phyloP scores from a whole-genome alignment of 176 grass and related monocot genomes.

The Eleusine coracana region DNA sequence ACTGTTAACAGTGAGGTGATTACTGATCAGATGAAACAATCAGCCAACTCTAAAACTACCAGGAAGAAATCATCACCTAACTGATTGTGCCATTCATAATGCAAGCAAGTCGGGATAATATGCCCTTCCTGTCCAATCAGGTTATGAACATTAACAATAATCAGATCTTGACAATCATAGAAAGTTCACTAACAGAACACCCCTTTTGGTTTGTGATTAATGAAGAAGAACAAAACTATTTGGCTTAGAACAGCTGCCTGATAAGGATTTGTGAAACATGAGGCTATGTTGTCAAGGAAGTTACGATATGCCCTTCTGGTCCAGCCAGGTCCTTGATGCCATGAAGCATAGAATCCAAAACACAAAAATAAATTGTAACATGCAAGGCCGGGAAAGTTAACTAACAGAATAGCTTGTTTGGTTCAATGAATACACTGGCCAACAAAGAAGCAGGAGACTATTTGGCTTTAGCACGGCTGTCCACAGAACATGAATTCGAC shows the following conservation, averaged over 20 bases:
- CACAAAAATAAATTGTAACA: background rate
- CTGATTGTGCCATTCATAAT: slow-evolving; percentile 3
- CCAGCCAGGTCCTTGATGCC: background rate
- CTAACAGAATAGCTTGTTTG: slow-evolving; percentile 12
- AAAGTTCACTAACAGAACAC: slow-evolving; percentile 20
- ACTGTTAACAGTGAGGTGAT: background rate
- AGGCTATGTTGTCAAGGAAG: background rate
- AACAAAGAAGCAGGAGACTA: background rate
- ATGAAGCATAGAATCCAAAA: background rate
- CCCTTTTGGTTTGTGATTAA: background rate
- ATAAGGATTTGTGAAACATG: slow-evolving; percentile 12
- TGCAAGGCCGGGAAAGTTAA: slow-evolving; percentile 27
- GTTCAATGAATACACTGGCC: background rate
- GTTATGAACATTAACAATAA: background rate
- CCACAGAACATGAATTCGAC: background rate
- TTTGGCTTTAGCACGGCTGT: background rate
- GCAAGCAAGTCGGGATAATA: slow-evolving; percentile 14
- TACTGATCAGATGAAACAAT: background rate
- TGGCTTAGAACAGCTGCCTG: background rate
- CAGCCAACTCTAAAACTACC: background rate
- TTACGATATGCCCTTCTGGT: background rate
- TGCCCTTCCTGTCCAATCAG: background rate
- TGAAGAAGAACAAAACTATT: slow-evolving; percentile 26
- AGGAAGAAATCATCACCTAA: slow-evolving; percentile 10
- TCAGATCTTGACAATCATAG: background rate